Percentiles rank a stretch among this genome's conserved stretches.
These are phyloP conservation scores for Przewalskia tangutica DNA, from an alignment of 257 asterid genomes.

Conservation along the genomic window DNA sequence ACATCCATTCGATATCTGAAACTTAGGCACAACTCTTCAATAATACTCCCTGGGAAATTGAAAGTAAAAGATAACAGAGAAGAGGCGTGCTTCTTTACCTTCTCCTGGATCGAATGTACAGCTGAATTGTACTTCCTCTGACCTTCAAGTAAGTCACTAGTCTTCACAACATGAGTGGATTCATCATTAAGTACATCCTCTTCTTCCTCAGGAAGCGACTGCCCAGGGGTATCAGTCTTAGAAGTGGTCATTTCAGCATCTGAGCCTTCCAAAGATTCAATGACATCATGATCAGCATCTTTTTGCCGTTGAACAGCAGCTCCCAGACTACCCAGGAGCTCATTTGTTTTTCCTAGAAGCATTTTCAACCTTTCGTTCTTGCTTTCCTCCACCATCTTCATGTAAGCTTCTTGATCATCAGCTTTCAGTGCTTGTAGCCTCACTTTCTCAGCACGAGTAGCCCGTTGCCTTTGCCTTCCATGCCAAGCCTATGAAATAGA, in stretches of 20 bases:
- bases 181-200: conserved; percentile 51
- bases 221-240: conserved; percentile 67
- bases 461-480: conserved; percentile 95
- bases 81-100: conserved; percentile 35
- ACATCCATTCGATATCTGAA: neutral
- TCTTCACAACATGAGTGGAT: conserved; percentile 40
- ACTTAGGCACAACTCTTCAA: neutral
- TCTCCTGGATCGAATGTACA: conserved; percentile 95
- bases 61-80: conserved; percentile 9
- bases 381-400: conserved; percentile 99
- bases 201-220: conserved; percentile 60
- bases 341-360: conserved; percentile 97
- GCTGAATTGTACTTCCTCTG: conserved; percentile 91
- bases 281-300: conserved; percentile 76
- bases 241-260: conserved; percentile 48
- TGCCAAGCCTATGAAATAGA: conserved; percentile 79
- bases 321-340: conserved; percentile 79
- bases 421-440: conserved; percentile 97
- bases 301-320: conserved; percentile 99
- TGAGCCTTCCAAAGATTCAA: conserved; percentile 51
- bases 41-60: neutral
- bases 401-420: conserved; percentile 99
- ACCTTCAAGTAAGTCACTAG: conserved; percentile 93
- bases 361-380: conserved; percentile 87
- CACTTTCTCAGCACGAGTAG: conserved; percentile 88